Conservation (phyloP, 164 flowering plant genomes). For the Magnolia officinalis region DNA sequence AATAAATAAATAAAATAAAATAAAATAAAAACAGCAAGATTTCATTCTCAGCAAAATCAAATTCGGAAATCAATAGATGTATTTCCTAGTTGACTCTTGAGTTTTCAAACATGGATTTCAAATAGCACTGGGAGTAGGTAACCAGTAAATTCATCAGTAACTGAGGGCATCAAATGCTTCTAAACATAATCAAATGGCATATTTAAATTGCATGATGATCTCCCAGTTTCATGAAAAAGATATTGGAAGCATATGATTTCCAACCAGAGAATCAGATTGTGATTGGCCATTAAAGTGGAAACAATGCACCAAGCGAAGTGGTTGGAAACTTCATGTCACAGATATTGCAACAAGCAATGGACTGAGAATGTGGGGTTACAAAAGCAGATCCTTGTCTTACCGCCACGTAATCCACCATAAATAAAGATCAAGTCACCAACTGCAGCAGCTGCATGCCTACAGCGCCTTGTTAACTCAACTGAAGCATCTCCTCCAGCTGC, state of each 20-base stretch:
- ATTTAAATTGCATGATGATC: not conserved
- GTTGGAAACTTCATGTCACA: not conserved
- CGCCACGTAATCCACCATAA: slow-evolving; percentile 99
- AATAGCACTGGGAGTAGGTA: too few species aligned
- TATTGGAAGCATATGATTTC: too few species aligned
- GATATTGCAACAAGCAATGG: not conserved
- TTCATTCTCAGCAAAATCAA: too few species aligned
- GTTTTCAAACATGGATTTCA: too few species aligned
- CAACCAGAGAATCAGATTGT: not conserved
- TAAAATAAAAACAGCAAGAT: too few species aligned
- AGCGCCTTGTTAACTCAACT: slow-evolving; percentile 92
- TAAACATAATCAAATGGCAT: not conserved
- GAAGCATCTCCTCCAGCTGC: slow-evolving; percentile 99
- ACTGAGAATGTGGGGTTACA: not conserved
- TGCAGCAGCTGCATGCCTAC: slow-evolving; percentile 99
- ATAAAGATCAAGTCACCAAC: slow-evolving; percentile 90
- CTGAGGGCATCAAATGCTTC: not conserved
- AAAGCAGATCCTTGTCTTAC: slow-evolving; percentile 36
- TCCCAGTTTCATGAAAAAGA: not conserved
- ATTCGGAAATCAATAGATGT: too few species aligned
- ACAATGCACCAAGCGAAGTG: not conserved
- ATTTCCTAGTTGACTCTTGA: too few species aligned
- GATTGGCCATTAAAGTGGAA: not conserved
- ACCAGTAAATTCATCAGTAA: too few species aligned
- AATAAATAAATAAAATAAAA: too few species aligned